These are phyloP conservation scores for Pterocarpus macrocarpus DNA, from an alignment of 306 rosid species.

Conservation along the genomic window DNA sequence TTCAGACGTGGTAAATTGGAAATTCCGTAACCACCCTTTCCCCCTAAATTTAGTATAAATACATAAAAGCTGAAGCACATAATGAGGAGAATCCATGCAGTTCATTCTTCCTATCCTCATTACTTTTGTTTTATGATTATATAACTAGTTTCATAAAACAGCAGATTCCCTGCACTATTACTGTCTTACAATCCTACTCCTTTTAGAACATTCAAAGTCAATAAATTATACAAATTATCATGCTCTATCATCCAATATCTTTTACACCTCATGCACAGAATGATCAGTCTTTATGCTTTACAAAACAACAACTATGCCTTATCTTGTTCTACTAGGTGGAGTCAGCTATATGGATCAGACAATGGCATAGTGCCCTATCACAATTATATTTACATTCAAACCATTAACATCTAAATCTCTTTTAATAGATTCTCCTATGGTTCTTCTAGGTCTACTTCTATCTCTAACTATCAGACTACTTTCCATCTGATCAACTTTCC, in stretches of 20 bases:
- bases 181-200: not conserved
- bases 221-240: not conserved
- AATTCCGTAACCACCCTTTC: not conserved
- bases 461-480: no score
- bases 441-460: no score
- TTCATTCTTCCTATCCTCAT: not conserved
- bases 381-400: no score
- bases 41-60: not conserved
- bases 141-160: conserved; percentile 23
- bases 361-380: no score
- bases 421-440: no score
- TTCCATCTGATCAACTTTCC: no score
- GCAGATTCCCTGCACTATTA: not conserved
- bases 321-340: no score
- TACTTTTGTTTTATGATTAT: not conserved
- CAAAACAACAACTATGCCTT: no score
- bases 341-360: no score
- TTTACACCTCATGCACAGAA: not conserved
- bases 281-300: not conserved
- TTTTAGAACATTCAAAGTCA: conserved; percentile 15
- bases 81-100: not conserved
- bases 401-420: no score
- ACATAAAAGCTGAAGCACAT: not conserved
- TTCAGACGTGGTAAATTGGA: not conserved
- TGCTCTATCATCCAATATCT: not conserved